These are phyloP conservation scores for Parastagonospora avenae DNA, from an alignment of 2,329 filamentous ascomycete genomes.

Conservation along the genomic window DNA sequence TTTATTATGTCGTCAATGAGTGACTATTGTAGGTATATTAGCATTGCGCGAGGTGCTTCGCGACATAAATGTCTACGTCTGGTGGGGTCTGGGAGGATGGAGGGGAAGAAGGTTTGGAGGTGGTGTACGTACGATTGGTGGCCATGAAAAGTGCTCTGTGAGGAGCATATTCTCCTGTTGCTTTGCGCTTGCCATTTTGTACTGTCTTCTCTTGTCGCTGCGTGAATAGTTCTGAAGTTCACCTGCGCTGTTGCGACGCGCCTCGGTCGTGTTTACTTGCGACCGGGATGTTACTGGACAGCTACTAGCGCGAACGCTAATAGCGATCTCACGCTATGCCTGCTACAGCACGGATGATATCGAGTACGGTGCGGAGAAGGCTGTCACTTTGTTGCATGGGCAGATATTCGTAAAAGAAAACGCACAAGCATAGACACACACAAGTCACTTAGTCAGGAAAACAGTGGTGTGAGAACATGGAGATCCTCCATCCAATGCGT, in stretches of 20 bases:
- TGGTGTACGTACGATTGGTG: conserved; percentile 72
- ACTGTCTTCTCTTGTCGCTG: neutral
- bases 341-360: neutral
- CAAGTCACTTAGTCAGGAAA: neutral
- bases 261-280: conserved; percentile 25
- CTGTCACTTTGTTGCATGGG: neutral
- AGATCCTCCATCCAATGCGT: conserved; percentile 10
- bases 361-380: neutral
- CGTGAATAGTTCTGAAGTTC: conserved; percentile 11
- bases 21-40: conserved; percentile 54
- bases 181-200: conserved; percentile 50
- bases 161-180: conserved; percentile 67
- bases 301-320: conserved; percentile 4
- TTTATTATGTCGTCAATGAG: conserved; percentile 99
- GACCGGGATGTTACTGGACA: conserved; percentile 15
- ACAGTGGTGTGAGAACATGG: neutral
- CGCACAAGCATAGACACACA: too few species aligned
- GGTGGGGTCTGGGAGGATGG: conserved; percentile 4
- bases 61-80: conserved; percentile 1
- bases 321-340: neutral
- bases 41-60: neutral
- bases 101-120: neutral
- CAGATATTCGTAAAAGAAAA: neutral
- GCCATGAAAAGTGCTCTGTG: conserved; percentile 95
- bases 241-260: conserved; percentile 25